Base-by-base conservation (phyloP, 225 moss, liverwort and hornwort genomes). In the Polytrichum commune region DNA sequence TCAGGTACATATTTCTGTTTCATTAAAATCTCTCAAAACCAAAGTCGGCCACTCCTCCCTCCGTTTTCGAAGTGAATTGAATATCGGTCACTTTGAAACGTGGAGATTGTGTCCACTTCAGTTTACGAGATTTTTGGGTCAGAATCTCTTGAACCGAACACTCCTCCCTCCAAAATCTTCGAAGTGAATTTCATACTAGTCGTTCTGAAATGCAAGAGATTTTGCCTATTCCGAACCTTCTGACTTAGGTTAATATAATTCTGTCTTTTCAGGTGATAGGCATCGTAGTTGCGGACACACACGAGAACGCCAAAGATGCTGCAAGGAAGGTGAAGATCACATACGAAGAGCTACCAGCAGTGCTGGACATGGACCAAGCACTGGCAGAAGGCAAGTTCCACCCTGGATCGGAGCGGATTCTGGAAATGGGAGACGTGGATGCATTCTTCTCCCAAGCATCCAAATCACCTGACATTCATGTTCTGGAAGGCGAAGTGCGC, bases 301-400 rank as follows among this genome's bases (percentile, higher is more conserved):
- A 74, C 55, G 83, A 88, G 76, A 91, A 92, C 77, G 97, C 97
- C 2, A 97, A 97, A 77, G 84, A 88, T 65, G 97, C 97, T 30
- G 97, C 97, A 3, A 68, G 83, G 74, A 91, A 86, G 77, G 91
- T 97, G 66, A 78, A 80, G 55, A 75, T 97, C 10, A 84, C 81
- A 27, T 94, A 93, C 60, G 80, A 88, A 75, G 97, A 92, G 38
- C 76, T 97, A 55, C 94, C 91, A 54, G 75, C 92, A 16, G 53
- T 97, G 73, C 68, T 94, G 71, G 88, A 78, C 73, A 71, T 94
- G 53, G 88, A 94, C 57, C 86, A 88, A 26, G 94, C 97, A 13
- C 60, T 97, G 61, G 90, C 81, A 19, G 81, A 74, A 5, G 71
- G 79, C 5, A 85, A 72, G 70, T 96, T 79, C 75, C 92, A 92